Conservation (phyloP, 1,284 basidiomycete genomes). For the Rhodotorula sp. region DNA sequence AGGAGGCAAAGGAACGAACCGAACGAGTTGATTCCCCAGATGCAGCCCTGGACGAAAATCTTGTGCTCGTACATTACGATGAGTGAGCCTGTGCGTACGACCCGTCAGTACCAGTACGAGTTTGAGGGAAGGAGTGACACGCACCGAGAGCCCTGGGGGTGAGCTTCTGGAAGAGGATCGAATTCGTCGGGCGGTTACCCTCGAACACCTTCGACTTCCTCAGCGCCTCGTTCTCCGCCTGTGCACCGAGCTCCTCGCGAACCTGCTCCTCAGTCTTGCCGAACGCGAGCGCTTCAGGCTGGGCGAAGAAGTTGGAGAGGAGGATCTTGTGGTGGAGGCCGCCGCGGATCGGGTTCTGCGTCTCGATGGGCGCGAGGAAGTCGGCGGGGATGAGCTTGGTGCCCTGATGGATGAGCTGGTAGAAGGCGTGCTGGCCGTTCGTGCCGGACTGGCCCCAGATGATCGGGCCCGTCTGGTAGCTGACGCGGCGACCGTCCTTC, state of each 20-base stretch:
- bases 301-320: slow-evolving; percentile 96
- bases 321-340: slow-evolving; percentile 96
- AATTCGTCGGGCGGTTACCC: slow-evolving; percentile 96
- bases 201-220: slow-evolving; percentile 98
- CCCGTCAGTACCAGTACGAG: not conserved
- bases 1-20: slow-evolving; percentile 55
- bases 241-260: slow-evolving; percentile 67
- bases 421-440: slow-evolving; percentile 99
- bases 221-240: slow-evolving; percentile 70
- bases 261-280: slow-evolving; percentile 94
- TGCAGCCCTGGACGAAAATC: slow-evolving; percentile 94
- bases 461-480: slow-evolving; percentile 98
- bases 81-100: slow-evolving; percentile 58
- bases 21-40: slow-evolving; percentile 99
- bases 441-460: slow-evolving; percentile 98
- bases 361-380: slow-evolving; percentile 90
- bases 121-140: slow-evolving; percentile 26
- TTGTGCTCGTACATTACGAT: slow-evolving; percentile 98
- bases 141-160: slow-evolving; percentile 82
- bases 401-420: slow-evolving; percentile 53
- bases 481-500: slow-evolving; percentile 84
- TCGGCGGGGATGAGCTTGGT: slow-evolving; percentile 56
- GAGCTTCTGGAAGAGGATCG: slow-evolving; percentile 88
- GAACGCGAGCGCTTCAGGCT: slow-evolving; percentile 75
- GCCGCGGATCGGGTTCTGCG: slow-evolving; percentile 81